These are phyloP conservation scores for Haberlea rhodopensis DNA, from an alignment of 257 asterid genomes.

Conservation along the genomic window DNA sequence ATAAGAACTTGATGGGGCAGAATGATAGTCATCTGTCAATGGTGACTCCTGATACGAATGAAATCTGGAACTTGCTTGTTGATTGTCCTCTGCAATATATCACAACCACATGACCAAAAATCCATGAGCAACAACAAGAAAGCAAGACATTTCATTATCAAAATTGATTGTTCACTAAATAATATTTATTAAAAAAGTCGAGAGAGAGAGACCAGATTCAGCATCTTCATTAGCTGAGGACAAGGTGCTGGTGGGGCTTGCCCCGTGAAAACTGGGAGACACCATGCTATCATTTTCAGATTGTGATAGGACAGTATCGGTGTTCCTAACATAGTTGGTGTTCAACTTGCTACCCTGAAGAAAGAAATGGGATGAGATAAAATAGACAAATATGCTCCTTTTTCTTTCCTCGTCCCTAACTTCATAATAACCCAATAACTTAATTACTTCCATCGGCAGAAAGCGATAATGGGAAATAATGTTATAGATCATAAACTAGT, in stretches of 20 bases:
- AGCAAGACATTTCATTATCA: background rate
- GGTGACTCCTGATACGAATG: slow-evolving; percentile 55
- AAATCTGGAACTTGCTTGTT: slow-evolving; percentile 55
- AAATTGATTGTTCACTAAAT: slow-evolving; percentile 6
- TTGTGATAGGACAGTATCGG: slow-evolving; percentile 40
- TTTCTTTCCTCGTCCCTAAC: background rate
- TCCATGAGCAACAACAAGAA: slow-evolving; percentile 26
- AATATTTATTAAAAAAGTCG: background rate
- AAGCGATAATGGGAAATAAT: slow-evolving; percentile 9
- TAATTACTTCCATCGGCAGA: slow-evolving; percentile 5
- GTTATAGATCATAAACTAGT: slow-evolving; percentile 1
- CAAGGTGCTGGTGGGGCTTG: slow-evolving; percentile 89
- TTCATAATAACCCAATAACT: background rate
- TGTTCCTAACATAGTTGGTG: slow-evolving; percentile 44
- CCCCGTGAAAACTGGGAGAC: slow-evolving; percentile 30
- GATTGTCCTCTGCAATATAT: slow-evolving; percentile 55
- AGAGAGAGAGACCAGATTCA: slow-evolving; percentile 60
- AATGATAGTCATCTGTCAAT: slow-evolving; percentile 39
- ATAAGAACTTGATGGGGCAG: slow-evolving; percentile 51
- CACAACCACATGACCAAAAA: slow-evolving; percentile 19
- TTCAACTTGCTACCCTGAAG: slow-evolving; percentile 76
- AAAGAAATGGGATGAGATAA: slow-evolving; percentile 3
- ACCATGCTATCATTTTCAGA: slow-evolving; percentile 58
- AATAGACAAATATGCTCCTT: background rate
- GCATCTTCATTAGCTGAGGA: slow-evolving; percentile 81